Conservation (phyloP, 805 yeast genomes). For the Hanseniaspora guilliermondii region DNA sequence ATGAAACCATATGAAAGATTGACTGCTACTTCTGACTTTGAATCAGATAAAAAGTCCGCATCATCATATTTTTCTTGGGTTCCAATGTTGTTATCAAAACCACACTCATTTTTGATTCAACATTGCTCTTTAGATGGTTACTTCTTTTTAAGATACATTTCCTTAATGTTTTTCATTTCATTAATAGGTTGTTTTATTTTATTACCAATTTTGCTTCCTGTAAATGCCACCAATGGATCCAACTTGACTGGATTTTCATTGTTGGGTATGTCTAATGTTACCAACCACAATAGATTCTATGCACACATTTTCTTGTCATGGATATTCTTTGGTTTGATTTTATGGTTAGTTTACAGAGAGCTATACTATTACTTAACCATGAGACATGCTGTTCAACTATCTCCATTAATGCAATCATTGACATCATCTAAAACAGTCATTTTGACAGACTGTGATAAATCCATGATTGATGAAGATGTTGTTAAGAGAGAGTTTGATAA, state of each 20-base stretch:
- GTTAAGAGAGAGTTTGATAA: slow-evolving; percentile 53
- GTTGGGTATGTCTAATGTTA: slow-evolving; percentile 51
- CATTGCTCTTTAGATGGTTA: slow-evolving; percentile 67
- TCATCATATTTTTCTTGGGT: slow-evolving; percentile 54
- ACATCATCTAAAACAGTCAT: slow-evolving; percentile 61
- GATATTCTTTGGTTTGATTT: slow-evolving; percentile 54
- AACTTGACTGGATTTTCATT: slow-evolving; percentile 47
- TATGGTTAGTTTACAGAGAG: slow-evolving; percentile 61
- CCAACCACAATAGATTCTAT: slow-evolving; percentile 48
- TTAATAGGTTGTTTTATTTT: slow-evolving; percentile 41
- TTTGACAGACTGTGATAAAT: slow-evolving; percentile 51
- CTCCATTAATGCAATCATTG: slow-evolving; percentile 60
- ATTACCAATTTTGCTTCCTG: slow-evolving; percentile 62
- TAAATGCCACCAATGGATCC: slow-evolving; percentile 60
- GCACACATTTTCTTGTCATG: slow-evolving; percentile 71
- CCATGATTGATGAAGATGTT: slow-evolving; percentile 36
- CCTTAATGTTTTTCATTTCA: slow-evolving; percentile 42
- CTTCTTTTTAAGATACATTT: slow-evolving; percentile 54
- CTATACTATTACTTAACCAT: slow-evolving; percentile 56
- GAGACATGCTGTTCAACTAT: slow-evolving; percentile 61
- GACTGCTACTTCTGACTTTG: slow-evolving; percentile 29
- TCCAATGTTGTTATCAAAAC: slow-evolving; percentile 36
- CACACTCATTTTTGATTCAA: slow-evolving; percentile 53
- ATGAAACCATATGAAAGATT: slow-evolving; percentile 31
- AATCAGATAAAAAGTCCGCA: slow-evolving; percentile 54